Conservation (phyloP, 345 rosid genomes). For the Euclidium syriacum region DNA sequence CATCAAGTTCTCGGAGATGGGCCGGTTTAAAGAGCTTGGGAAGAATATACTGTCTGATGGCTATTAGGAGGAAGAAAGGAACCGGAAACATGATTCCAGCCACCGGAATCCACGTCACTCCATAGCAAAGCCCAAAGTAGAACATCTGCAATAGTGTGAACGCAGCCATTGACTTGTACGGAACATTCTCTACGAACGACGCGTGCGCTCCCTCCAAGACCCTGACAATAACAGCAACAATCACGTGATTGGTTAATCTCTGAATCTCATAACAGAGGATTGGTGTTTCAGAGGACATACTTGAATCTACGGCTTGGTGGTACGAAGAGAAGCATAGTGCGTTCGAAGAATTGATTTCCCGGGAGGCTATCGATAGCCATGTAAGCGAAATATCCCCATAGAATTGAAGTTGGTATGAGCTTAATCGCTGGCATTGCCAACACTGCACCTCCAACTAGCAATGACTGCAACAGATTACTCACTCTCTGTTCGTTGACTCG, state of each 20-base stretch:
- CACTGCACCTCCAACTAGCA: conserved; percentile 56
- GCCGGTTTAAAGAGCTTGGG: conserved; percentile 49
- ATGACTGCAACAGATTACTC: conserved; percentile 71
- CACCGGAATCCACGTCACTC: conserved; percentile 80
- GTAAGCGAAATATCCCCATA: conserved; percentile 87
- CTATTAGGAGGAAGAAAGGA: conserved; percentile 73
- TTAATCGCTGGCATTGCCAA: conserved; percentile 69
- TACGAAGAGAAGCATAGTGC: conserved; percentile 60
- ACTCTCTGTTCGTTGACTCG: conserved; percentile 82
- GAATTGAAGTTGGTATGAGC: conserved; percentile 71
- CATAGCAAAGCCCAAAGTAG: conserved; percentile 63
- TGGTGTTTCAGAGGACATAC: conserved; percentile 26
- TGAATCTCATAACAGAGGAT: background rate
- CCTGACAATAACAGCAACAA: conserved; percentile 31
- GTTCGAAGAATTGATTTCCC: conserved; percentile 85
- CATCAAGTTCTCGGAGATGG: conserved; percentile 64
- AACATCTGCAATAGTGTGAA: conserved; percentile 62
- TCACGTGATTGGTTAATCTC: background rate
- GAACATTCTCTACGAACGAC: conserved; percentile 72
- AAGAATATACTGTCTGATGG: conserved; percentile 61
- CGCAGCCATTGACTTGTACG: conserved; percentile 42
- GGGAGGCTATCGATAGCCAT: conserved; percentile 94
- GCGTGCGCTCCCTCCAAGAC: conserved; percentile 66
- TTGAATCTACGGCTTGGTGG: conserved; percentile 58
- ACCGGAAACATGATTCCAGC: conserved; percentile 82